phyloP scores from a whole-genome alignment of 768 basidiomycete species.

The Boletus pseudopeckii region DNA sequence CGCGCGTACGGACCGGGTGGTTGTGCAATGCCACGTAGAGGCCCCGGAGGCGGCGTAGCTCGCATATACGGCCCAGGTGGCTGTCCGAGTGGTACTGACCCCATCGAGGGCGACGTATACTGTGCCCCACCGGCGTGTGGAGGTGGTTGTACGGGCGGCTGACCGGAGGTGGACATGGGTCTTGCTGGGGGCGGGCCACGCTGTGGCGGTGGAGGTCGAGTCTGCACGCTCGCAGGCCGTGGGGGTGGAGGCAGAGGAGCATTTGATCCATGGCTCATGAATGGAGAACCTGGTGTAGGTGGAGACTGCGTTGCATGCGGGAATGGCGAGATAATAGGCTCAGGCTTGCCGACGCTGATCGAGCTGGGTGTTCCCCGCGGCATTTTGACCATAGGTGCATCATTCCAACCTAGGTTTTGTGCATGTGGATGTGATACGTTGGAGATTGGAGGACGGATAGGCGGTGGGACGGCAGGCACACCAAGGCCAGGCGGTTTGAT shows the following conservation, averaged over 20 bases:
- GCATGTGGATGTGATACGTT: conserved; percentile 53
- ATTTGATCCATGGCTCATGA: conserved; percentile 38
- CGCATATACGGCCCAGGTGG: conserved; percentile 36
- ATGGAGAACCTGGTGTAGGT: conserved; percentile 50
- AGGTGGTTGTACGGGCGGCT: conserved; percentile 40
- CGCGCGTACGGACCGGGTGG: conserved; percentile 35
- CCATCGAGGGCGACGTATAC: conserved; percentile 29
- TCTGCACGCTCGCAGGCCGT: conserved; percentile 40
- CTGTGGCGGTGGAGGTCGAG: conserved; percentile 46
- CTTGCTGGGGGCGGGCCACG: conserved; percentile 35
- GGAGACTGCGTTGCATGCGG: conserved; percentile 55
- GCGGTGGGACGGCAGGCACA: conserved; percentile 36
- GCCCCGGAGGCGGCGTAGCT: conserved; percentile 42
- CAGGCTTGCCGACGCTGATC: conserved; percentile 49
- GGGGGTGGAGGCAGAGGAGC: conserved; percentile 44
- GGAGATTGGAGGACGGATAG: conserved; percentile 42
- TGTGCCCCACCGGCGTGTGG: conserved; percentile 33
- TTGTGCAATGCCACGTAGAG: conserved; percentile 28
- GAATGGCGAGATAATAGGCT: conserved; percentile 86
- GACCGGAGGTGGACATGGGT: conserved; percentile 25
- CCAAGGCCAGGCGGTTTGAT: conserved; percentile 41
- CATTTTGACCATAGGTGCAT: conserved; percentile 56
- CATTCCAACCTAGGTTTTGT: conserved; percentile 83
- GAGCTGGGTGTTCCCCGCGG: conserved; percentile 52
- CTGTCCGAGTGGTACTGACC: conserved; percentile 28